A percentile compares a stretch with the other conserved stretches of the same genome.
Evolutionary conservation across 768 basidiomycete species (phyloP).

Genomic region (Galerina sulciceps): DNA sequence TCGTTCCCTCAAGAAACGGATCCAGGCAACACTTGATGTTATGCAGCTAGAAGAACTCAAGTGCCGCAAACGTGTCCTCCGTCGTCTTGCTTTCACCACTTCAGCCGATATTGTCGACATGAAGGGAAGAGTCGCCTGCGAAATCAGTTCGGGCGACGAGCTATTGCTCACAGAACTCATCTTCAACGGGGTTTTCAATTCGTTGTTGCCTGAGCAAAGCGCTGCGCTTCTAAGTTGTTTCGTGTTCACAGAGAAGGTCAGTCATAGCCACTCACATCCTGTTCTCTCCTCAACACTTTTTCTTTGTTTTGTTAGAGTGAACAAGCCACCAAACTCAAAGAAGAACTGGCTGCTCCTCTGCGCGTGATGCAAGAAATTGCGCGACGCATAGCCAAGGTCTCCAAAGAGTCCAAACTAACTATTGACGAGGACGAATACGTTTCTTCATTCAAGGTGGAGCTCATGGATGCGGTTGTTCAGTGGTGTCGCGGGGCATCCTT

Average conservation of each 20-base stretch:
- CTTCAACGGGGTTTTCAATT: conserved; percentile 96
- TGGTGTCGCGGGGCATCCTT: conserved; percentile 99
- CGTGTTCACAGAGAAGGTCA: conserved; percentile 95
- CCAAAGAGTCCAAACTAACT: conserved; percentile 88
- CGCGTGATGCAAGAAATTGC: conserved; percentile 97
- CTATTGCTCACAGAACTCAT: conserved; percentile 94
- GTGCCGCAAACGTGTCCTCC: conserved; percentile 89
- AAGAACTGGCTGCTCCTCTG: conserved; percentile 91
- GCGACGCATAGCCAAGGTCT: conserved; percentile 94
- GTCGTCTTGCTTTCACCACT: conserved; percentile 90
- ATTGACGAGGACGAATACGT: conserved; percentile 96
- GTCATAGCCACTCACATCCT: neutral
- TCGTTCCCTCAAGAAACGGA: conserved; percentile 80
- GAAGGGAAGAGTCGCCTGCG: conserved; percentile 98
- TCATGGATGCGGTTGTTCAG: conserved; percentile 96
- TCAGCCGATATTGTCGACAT: conserved; percentile 93
- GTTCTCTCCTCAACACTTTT: neutral
- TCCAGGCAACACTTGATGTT: conserved; percentile 89
- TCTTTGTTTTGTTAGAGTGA: conserved; percentile 65
- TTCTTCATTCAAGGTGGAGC: conserved; percentile 94
- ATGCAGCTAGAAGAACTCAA: conserved; percentile 97
- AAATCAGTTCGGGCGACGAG: conserved; percentile 98
- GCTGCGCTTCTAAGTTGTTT: conserved; percentile 96
- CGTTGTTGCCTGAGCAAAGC: conserved; percentile 87
- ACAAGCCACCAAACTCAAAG: conserved; percentile 82